Base-by-base conservation (phyloP, 176 grass and related monocot genomes). In the Juncus effusus region DNA sequence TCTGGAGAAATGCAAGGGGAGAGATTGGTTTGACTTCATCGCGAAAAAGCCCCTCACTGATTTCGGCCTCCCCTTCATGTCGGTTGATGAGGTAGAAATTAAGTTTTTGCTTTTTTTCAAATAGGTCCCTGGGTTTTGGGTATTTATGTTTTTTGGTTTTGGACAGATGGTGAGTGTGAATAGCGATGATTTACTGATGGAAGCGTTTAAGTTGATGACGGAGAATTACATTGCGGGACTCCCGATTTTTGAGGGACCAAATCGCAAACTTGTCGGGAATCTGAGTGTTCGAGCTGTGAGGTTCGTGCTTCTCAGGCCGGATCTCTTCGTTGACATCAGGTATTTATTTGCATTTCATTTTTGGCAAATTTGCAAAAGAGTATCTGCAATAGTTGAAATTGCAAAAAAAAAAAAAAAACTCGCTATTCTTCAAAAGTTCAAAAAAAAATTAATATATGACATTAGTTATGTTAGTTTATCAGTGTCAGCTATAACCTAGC, bases 1-100 rank as follows among this genome's bases (percentile, higher is more conserved):
- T 51, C 94, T 97, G 39, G 77, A 81, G 68, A 68, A 92, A 74
- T 97, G 94, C 60, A 81, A 72, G 76, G 88, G 94, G 69, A 92
- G 94, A 78, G 94, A 93, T 71, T 97, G 94, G 94, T 97, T 92
- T 69, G 94, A 97, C 60, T 92, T 84, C 62, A 97, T 97, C 40
- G 75, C 88, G 4, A 67, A 80, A 54, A 75, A 85, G 60, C 75
- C 85, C 50, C 85, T 97, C 67, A 77, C 83, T 63, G 85, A 97
- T 36, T 79, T 97, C 51, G 94, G 94, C 36, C 94, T 97, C 86
- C 94, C 94, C n/a, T 97, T 89, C 61, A 89, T 89, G 88, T 86
- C 80, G 40, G 58, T 76, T 40, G 78, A 97, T 80, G 82, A 97
- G 94, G 94, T 97, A 40, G 14, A 51, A 72, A 80, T 59, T 81